Evolutionary conservation across 805 yeast genomes (phyloP).

Genomic region (Sungouiella thailandica): DNA sequence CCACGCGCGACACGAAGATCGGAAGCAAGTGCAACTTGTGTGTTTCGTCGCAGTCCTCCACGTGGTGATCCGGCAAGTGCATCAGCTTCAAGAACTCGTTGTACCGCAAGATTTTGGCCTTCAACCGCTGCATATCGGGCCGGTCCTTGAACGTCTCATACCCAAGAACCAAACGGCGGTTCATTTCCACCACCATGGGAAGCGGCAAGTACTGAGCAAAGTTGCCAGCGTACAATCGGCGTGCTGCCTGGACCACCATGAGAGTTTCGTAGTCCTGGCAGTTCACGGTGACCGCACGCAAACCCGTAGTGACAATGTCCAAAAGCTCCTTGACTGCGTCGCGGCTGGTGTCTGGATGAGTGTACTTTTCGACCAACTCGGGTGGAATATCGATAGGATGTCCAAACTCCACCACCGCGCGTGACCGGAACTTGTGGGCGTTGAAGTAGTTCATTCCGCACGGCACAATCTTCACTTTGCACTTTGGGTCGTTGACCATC

Average conservation of each 20-base stretch:
- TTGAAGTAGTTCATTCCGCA: constrained; percentile 98
- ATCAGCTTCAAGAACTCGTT: constrained; percentile 52
- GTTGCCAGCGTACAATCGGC: constrained; percentile 80
- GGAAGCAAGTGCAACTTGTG: constrained; percentile 46
- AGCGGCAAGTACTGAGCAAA: constrained; percentile 68
- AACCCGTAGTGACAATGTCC: constrained; percentile 64
- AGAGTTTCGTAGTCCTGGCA: constrained; percentile 87
- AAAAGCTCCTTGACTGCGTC: constrained; percentile 71
- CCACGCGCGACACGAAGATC: constrained; percentile 52
- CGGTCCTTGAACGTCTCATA: constrained; percentile 69
- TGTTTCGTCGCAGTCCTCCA: constrained; percentile 50
- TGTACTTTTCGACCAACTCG: constrained; percentile 59
- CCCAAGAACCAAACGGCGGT: constrained; percentile 79
- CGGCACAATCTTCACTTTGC: constrained; percentile 84
- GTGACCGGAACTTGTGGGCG: constrained; percentile 89
- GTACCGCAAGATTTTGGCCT: constrained; percentile 61
- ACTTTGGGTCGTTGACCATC: constrained; percentile 67
- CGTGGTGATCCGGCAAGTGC: constrained; percentile 53
- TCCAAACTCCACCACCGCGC: constrained; percentile 95
- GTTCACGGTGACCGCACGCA: constrained; percentile 81
- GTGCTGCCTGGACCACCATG: constrained; percentile 85
- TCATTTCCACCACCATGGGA: constrained; percentile 84
- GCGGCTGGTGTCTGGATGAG: constrained; percentile 59
- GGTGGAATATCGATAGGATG: constrained; percentile 64
- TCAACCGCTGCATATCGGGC: constrained; percentile 58